Base-by-base conservation (phyloP, 164 flowering plant genomes). In the Macadamia integrifolia region DNA sequence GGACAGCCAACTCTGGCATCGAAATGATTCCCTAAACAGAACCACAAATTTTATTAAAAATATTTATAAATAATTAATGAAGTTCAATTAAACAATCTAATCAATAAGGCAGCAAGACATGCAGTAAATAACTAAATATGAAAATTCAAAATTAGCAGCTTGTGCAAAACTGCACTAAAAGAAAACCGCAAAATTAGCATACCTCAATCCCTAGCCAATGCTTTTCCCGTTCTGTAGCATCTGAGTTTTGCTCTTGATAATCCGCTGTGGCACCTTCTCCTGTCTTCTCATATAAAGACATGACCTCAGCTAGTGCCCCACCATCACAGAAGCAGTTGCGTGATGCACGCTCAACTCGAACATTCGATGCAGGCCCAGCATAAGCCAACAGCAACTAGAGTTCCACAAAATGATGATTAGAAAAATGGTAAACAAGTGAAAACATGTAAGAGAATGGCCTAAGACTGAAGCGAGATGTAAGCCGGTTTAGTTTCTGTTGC, bases 311-410 rank as follows among this genome's bases (percentile, higher is more conserved):
- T 67, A 88, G 86, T 49, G 93, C 97, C 3, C 62, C 91, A 29
- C 92, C 92, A 66, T 81, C 83, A 50, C 64, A 75, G 64, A 86
- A 89, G 81, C 86, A 83, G 71, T 85, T 80, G n/a, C 85, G 74
- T 28, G 95, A 86, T 35, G 80, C 81, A 73, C 77, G 85, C 78
- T 92, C 97, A 61, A 94, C 81, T 8, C 99, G 86, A 14, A 89
- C 89, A 81, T 80, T 87, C 70, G 93, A 88, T 58, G 88, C 77
- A 67, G 96, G 92, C 57, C 97, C 97, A 81, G 92, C 88, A 83
- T 88, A 90, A n/a, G 86, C 81, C 59, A 83, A 50, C 40, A 94
- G 77, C 71, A 88, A 77, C 99, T 94, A 78, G 29, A 62, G 61
- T 71, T 12, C 40, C 3, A 46, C 3, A 35, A 35, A 35, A 35